Evolutionary conservation across 1,139 yeast species (phyloP).

Genomic region (Yamadazyma dendronema): DNA sequence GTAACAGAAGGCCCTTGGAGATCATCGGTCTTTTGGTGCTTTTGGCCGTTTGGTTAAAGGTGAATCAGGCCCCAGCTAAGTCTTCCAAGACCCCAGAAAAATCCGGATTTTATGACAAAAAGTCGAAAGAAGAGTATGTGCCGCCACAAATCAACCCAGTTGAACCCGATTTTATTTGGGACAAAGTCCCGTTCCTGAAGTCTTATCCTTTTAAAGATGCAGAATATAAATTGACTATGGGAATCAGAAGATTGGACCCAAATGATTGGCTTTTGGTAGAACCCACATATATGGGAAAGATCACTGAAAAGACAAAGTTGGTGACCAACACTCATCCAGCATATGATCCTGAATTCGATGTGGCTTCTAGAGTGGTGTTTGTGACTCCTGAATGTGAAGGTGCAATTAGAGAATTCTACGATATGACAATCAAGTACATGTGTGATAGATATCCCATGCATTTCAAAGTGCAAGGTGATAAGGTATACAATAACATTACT

Average conservation of each 20-base stretch:
- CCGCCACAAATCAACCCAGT: slow-evolving; percentile 16
- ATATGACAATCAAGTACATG: slow-evolving; percentile 45
- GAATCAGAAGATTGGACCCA: slow-evolving; percentile 51
- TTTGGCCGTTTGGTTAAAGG: background rate
- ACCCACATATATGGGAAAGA: slow-evolving; percentile 50
- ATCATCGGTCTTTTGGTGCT: background rate
- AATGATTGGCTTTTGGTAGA: slow-evolving; percentile 72
- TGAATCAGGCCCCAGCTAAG: too few species aligned
- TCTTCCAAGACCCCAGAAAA: background rate
- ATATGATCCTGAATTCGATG: slow-evolving; percentile 28
- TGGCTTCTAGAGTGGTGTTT: slow-evolving; percentile 29
- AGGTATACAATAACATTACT: slow-evolving; percentile 43
- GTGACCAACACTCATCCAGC: slow-evolving; percentile 39
- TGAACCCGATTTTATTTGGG: slow-evolving; percentile 18
- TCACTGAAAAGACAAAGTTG: slow-evolving; percentile 43
- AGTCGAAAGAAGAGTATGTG: slow-evolving; percentile 3
- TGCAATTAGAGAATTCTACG: slow-evolving; percentile 59
- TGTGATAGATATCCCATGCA: slow-evolving; percentile 59
- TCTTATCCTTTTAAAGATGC: slow-evolving; percentile 49
- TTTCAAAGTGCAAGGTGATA: slow-evolving; percentile 34
- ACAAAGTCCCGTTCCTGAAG: slow-evolving; percentile 15
- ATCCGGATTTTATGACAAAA: slow-evolving; percentile 1
- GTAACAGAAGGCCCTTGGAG: background rate
- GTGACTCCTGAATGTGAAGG: slow-evolving; percentile 43
- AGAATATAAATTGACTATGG: slow-evolving; percentile 67